Percentiles rank a stretch among this genome's conserved stretches.
These are phyloP conservation scores for Litsea cubeba DNA, from an alignment of 164 flowering plant species.

Conservation along the genomic window DNA sequence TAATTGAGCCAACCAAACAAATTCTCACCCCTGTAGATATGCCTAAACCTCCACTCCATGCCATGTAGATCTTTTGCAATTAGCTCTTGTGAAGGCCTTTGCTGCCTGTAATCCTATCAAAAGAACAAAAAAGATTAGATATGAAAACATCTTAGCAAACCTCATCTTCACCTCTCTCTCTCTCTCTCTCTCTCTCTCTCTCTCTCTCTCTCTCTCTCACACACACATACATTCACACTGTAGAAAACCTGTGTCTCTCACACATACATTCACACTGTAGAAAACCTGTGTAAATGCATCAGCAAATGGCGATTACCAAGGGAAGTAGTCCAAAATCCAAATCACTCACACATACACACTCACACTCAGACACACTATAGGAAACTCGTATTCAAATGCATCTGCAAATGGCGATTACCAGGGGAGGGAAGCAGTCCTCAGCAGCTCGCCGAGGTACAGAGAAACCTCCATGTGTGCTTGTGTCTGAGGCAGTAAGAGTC, in stretches of 20 bases:
- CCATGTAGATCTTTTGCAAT: constrained; percentile 95
- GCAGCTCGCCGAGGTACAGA: constrained; percentile 99
- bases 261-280: no score
- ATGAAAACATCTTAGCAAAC: no score
- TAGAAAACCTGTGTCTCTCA: no score
- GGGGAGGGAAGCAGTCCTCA: constrained; percentile 96
- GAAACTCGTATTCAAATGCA: no score
- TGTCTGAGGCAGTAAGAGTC: constrained; percentile 97
- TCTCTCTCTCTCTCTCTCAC: no score
- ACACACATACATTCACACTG: no score
- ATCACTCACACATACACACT: no score
- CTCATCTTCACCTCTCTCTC: no score
- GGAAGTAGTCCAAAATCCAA: constrained; percentile 85
- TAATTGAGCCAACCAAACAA: not conserved
- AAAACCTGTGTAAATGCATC: not conserved
- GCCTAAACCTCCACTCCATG: constrained; percentile 83
- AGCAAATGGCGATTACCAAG: constrained; percentile 50
- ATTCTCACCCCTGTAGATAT: constrained; percentile 79
- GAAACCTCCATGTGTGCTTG: constrained; percentile 98
- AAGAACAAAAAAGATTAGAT: no score
- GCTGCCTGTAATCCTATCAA: constrained; percentile 81
- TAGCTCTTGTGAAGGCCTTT: constrained; percentile 97
- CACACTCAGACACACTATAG: no score
- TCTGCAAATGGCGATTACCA: constrained; percentile 41
- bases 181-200: no score